Percentiles rank a stretch among this genome's conserved stretches.
phyloP scores from a whole-genome alignment of 257 asterid genomes.

The Lycium ferocissimum region DNA sequence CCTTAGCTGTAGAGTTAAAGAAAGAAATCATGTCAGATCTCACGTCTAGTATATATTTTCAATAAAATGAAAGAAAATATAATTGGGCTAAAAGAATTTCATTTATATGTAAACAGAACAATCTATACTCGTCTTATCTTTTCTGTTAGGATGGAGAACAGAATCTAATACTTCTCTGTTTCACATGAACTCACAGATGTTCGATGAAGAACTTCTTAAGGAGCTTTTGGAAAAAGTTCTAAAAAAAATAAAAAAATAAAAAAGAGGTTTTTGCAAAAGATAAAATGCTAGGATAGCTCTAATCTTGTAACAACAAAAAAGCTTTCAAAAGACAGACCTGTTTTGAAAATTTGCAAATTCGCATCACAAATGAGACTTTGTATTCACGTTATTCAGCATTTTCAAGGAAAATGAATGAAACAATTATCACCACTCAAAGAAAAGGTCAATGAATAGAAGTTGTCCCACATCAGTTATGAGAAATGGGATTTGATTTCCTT shows the following conservation, averaged over 20 bases:
- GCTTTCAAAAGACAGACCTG: neutral
- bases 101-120: constrained; percentile 20
- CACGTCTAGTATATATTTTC: neutral
- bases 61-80: constrained; percentile 1
- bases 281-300: neutral
- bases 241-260: neutral
- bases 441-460: neutral
- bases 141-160: constrained; percentile 16
- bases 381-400: neutral
- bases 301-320: neutral
- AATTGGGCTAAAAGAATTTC: neutral
- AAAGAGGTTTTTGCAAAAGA: neutral
- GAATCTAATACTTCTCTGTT: neutral
- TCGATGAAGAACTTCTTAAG: neutral
- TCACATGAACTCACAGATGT: neutral
- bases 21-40: constrained; percentile 35
- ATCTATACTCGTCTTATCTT: constrained; percentile 14
- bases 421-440: constrained; percentile 22
- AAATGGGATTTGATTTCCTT: neutral
- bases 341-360: constrained; percentile 10
- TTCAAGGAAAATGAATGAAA: neutral
- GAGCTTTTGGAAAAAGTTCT: neutral
- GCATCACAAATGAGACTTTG: neutral
- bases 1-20: constrained; percentile 67
- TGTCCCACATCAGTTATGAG: neutral